Base-by-base conservation (phyloP, 805 yeast genomes). In the Kregervanrija fluxuum region DNA sequence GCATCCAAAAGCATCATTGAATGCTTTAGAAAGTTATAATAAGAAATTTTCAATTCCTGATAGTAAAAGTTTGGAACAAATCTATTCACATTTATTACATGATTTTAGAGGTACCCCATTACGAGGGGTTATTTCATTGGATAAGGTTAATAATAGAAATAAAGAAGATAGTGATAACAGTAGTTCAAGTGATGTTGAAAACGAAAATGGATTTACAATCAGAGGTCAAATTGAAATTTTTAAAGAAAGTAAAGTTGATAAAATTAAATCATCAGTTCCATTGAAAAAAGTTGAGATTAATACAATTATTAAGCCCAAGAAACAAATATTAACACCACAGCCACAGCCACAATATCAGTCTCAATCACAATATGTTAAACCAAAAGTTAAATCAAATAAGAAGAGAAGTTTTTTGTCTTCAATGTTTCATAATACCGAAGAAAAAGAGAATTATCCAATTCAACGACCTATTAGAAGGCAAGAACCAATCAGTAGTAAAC, bases 191-290 rank as follows among this genome's bases (percentile, higher is more conserved):
- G 28, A 22, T 22, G 6, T 22, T 22, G 35, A 33, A 33, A 14
- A 51, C 17, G 55, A 56, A 16, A 53, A 51, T 39, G 81, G 80
- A 1, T 76, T 76, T 53, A 62, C 74, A 3, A 66, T 73, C 15
- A 74, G 68, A 50, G 82, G 82, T 13, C 62, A 66, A 41, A 59
- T 77, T 39, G 69, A 67, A 61, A 54, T 82, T 51, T 57, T 86
- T 80, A 34, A 60, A 46, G 57, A 73, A 48, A 56, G 79, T 56
- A 54, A 69, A 54, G 62, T 73, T 51, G 38, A 60, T 52, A 50
- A 55, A 32, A 69, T 84, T 11, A 61, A 78, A 6, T 88, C 90
- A 2, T 77, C 81, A 3, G 82, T 89, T 0, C 90, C 87, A 0
- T 79, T 77, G 8, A 81, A 75, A 56, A 80, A 76, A 49, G 73